Conservation (phyloP, 805 yeast species). For the Ogataea ramenticola region DNA sequence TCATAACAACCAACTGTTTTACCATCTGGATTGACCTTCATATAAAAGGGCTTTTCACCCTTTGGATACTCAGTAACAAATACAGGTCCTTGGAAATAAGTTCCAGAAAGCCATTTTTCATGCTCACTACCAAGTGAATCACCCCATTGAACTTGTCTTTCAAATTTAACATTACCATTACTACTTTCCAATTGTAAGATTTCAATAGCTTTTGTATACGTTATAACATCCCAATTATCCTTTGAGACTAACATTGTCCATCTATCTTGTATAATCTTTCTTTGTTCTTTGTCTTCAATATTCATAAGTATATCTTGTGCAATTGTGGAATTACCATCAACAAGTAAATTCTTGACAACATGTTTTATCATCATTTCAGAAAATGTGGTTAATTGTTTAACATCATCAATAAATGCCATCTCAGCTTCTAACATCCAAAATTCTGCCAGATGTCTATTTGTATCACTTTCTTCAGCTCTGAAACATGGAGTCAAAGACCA, state of each 20-base stretch:
- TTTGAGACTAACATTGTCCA: constrained; percentile 50
- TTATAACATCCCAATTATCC: constrained; percentile 57
- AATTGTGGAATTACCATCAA: constrained; percentile 15
- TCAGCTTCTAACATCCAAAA: constrained; percentile 99
- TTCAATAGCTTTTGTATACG: constrained; percentile 71
- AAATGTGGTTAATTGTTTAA: constrained; percentile 54
- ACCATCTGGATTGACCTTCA: constrained; percentile 48
- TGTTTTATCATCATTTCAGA: constrained; percentile 64
- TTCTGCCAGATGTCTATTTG: constrained; percentile 86
- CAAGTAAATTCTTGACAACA: constrained; percentile 29
- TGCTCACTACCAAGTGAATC: constrained; percentile 74
- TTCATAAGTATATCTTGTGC: constrained; percentile 27
- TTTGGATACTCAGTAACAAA: constrained; percentile 87
- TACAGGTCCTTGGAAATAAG: constrained; percentile 61
- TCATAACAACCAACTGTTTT: constrained; percentile 87
- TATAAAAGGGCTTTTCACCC: constrained; percentile 80
- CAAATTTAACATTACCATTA: constrained; percentile 28
- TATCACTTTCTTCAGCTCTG: constrained; percentile 87
- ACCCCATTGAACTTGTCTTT: constrained; percentile 56
- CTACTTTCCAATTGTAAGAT: constrained; percentile 30
- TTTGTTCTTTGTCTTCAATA: constrained; percentile 31
- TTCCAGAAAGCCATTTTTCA: constrained; percentile 84
- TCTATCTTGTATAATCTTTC: constrained; percentile 33
- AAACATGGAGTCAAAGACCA: constrained; percentile 92
- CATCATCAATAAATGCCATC: constrained; percentile 53